Percentiles rank a stretch among this genome's conserved stretches.
Evolutionary conservation across 495 filamentous ascomycete species (phyloP).

Genomic region (Penicillium crystallinum): DNA sequence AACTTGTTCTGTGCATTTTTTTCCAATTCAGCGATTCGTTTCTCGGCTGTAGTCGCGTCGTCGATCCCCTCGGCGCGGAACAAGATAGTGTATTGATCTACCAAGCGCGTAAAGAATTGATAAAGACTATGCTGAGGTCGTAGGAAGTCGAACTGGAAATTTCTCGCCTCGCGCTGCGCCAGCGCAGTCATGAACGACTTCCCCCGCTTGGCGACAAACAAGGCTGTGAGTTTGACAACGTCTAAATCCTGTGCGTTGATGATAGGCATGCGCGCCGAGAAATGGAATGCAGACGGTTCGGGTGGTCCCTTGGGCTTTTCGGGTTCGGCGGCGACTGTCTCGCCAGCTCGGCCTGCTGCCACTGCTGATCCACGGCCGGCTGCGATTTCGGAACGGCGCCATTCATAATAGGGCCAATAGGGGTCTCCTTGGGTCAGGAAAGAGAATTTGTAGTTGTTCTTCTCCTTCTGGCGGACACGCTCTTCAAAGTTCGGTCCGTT

Average conservation of each 20-base stretch:
- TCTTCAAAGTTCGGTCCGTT: constrained; percentile 82
- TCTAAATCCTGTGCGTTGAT: constrained; percentile 95
- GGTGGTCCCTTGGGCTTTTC: constrained; percentile 75
- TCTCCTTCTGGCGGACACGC: constrained; percentile 80
- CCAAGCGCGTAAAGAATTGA: constrained; percentile 84
- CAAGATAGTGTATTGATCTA: constrained; percentile 91
- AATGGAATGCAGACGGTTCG: constrained; percentile 85
- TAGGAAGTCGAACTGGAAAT: constrained; percentile 96
- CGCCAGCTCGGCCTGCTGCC: constrained; percentile 68
- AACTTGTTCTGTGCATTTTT: constrained; percentile 75
- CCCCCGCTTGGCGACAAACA: constrained; percentile 88
- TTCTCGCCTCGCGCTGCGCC: constrained; percentile 79
- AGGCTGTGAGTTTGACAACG: constrained; percentile 80
- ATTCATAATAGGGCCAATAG: constrained; percentile 83
- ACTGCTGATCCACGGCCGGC: constrained; percentile 76
- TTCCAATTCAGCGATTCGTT: constrained; percentile 67
- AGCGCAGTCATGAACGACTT: constrained; percentile 84
- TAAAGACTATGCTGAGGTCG: constrained; percentile 92
- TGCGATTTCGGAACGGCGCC: constrained; percentile 80
- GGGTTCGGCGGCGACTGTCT: constrained; percentile 52
- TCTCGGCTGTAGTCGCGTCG: constrained; percentile 62
- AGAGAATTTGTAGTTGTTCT: constrained; percentile 82
- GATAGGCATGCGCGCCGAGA: constrained; percentile 95
- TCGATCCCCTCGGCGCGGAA: constrained; percentile 61
- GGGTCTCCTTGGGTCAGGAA: constrained; percentile 79